Percentiles rank a stretch among this genome's conserved stretches.
Evolutionary conservation across 2,329 filamentous ascomycete genomes (phyloP).

Genomic region (Botrytis elliptica): DNA sequence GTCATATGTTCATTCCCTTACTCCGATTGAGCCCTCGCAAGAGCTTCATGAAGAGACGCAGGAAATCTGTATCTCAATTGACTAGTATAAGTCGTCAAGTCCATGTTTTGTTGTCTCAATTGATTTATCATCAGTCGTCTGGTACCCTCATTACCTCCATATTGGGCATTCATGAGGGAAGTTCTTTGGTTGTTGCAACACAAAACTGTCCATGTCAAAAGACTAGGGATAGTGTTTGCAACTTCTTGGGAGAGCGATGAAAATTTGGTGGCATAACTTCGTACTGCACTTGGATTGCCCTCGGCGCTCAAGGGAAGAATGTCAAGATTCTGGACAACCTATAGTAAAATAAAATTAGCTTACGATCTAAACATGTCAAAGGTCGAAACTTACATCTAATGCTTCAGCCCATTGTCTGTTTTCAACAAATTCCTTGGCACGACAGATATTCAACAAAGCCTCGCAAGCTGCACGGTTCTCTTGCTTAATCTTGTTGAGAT

Average conservation of each 20-base stretch:
- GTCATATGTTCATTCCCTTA: conserved; percentile 21
- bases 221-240: conserved; percentile 82
- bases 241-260: conserved; percentile 75
- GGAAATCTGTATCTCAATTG: conserved; percentile 89
- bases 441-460: conserved; percentile 58
- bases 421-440: conserved; percentile 59
- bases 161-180: conserved; percentile 66
- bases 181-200: conserved; percentile 80
- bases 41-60: conserved; percentile 80
- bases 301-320: conserved; percentile 76
- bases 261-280: conserved; percentile 78
- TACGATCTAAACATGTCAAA: conserved; percentile 11
- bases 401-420: conserved; percentile 58
- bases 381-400: conserved; percentile 59
- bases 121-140: conserved; percentile 64
- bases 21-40: conserved; percentile 63
- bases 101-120: conserved; percentile 77
- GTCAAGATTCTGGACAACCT: conserved; percentile 72
- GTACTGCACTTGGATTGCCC: conserved; percentile 76
- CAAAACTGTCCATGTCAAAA: conserved; percentile 90
- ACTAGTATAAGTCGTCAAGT: conserved; percentile 91
- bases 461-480: conserved; percentile 58
- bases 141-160: conserved; percentile 69
- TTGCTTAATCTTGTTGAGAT: conserved; percentile 57
- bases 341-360: conserved; percentile 29